Evolutionary conservation across 441 rosid species (phyloP), one percentile per base, ranked within the genome.

Genomic region (Euphorbia schlechtendalii): DNA sequence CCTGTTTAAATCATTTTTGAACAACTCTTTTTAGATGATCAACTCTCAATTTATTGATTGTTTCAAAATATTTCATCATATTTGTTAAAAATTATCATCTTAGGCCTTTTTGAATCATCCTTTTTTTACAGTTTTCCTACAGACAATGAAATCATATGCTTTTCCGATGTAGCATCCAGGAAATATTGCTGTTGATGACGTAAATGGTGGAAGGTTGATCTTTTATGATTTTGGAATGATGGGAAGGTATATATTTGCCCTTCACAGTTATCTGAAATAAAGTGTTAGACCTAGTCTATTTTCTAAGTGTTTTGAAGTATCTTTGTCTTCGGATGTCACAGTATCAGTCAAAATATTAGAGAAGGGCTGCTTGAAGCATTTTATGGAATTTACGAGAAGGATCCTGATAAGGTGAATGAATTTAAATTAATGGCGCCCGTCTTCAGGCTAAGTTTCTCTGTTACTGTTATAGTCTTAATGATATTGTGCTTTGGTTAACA

Each of bases 181-280:
- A 76, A 94, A 94, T 78, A 89, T 94, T 78, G 99, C 98, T 1
- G 92, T 91, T 67, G 99, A 94, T 81, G 99, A 94, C 82, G 92
- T 94, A 66, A 90, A 89, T 70, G 99, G 99, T 8, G 98, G 99
- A 67, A 80, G 99, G 70, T 81, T 94, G 71, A 94, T 94, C 73
- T 89, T 91, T 80, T 94, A 94, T 69, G 99, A 94, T 79, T 94
- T 94, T 69, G 99, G 99, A 66, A 94, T 94, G 99, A 94, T 94
- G 99, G 99, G 99, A 76, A 91, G 99, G 98, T 94, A 83, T 49
- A 14, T 66, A 76, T 64, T 66, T 30, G 65, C 65, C 56, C 63
- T 38, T 14, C 69, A 17, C 51, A 49, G 55, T 57, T 67, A 27
- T 60, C 51, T 67, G 22, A 24, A 9, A 22, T 21, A 28, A 49